Evolutionary conservation across 75 land plant genomes (phyloP).

Genomic region (Cunninghamia lanceolata): DNA sequence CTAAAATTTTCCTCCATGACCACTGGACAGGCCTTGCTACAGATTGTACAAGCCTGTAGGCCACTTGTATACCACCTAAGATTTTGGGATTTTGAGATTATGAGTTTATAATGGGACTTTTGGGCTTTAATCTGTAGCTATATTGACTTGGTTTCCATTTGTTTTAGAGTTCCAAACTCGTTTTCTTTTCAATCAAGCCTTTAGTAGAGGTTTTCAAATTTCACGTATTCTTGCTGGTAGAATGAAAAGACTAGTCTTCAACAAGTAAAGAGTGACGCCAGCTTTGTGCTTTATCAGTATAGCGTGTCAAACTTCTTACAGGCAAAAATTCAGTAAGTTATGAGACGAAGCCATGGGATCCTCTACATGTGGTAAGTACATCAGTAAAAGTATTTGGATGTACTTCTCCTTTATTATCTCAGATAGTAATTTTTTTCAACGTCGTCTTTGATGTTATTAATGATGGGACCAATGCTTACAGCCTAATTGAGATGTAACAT

Average conservation of each 20-base stretch:
- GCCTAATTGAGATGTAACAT: too few species aligned
- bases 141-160: constrained; percentile 74
- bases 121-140: constrained; percentile 54
- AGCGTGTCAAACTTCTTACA: not conserved
- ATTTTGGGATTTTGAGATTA: constrained; percentile 69
- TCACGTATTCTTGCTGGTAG: constrained; percentile 81
- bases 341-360: not conserved
- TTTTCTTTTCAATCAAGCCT: constrained; percentile 72
- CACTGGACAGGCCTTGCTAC: constrained; percentile 80
- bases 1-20: constrained; percentile 86
- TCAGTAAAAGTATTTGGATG: too few species aligned
- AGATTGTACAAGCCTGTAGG: constrained; percentile 76
- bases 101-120: constrained; percentile 63
- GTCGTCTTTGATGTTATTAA: too few species aligned
- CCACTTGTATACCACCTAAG: constrained; percentile 41
- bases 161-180: constrained; percentile 75
- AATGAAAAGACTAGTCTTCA: constrained; percentile 35
- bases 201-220: constrained; percentile 77
- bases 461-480: too few species aligned
- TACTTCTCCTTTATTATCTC: too few species aligned
- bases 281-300: not conserved
- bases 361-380: too few species aligned
- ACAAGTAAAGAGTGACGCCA: constrained; percentile 4
- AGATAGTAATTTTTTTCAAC: too few species aligned
- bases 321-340: not conserved